These are phyloP conservation scores for Colletotrichum liaoningense DNA, from an alignment of 2,329 filamentous ascomycete genomes.

Conservation along the genomic window DNA sequence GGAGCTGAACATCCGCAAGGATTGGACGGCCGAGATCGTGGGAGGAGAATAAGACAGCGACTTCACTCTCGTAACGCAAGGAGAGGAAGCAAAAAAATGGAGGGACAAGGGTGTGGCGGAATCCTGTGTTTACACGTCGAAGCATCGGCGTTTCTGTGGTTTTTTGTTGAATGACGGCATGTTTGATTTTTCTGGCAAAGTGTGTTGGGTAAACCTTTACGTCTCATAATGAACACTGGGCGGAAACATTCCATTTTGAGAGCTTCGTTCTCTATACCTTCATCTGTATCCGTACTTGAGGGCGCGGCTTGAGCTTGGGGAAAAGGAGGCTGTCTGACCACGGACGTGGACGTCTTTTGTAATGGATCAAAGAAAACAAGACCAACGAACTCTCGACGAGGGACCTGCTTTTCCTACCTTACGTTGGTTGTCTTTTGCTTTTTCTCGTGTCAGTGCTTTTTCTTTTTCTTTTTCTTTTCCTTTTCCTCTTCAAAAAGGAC, in stretches of 20 bases:
- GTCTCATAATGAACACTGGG: slow-evolving; percentile 20
- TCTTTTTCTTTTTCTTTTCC: neutral
- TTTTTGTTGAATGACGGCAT: slow-evolving; percentile 27
- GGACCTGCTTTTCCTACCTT: neutral
- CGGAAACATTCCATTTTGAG: slow-evolving; percentile 6
- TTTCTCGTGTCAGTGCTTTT: neutral
- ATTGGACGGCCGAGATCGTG: slow-evolving; percentile 69
- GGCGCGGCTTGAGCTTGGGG: neutral
- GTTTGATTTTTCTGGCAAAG: slow-evolving; percentile 3
- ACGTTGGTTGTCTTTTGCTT: no score
- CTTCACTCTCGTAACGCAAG: no score
- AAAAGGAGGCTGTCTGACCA: neutral
- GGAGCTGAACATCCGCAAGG: slow-evolving; percentile 71
- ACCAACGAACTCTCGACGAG: neutral
- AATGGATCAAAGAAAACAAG: slow-evolving; percentile 6
- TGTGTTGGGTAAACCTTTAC: neutral
- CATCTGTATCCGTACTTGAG: neutral
- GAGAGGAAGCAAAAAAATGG: neutral
- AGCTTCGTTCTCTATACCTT: neutral
- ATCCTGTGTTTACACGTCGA: neutral
- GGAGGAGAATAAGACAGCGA: slow-evolving; percentile 48
- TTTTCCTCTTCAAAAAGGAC: no score
- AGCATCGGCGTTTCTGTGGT: neutral
- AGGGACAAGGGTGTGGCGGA: neutral
- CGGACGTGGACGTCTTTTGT: neutral